Evolutionary conservation across 306 rosid genomes (phyloP), one percentile per base, ranked within the genome.

Genomic region (Myrica gale): DNA sequence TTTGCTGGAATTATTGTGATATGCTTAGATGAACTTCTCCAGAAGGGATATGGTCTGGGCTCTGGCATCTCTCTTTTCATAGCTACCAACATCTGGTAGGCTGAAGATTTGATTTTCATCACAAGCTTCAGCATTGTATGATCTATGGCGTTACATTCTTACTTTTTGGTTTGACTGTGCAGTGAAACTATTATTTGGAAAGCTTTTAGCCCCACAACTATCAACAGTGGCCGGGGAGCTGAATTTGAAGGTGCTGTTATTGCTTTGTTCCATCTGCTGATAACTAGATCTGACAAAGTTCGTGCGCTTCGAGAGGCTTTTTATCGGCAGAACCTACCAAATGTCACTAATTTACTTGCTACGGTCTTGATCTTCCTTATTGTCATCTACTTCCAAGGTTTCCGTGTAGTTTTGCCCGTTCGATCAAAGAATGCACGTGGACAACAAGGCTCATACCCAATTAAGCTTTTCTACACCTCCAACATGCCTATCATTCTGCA

Each of bases 1-100:
- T 89, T 91, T 83, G 95, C 91, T 0, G 95, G 94, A 50, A 91
- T 91, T 65, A 90, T 89, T 79, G 93, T 91, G 69, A 91, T 91
- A 70, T 89, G 92, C 74, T 82, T 91, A 68, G 94, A 91, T 79
- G 92, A 91, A 72, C 94, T 87, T 82, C 91, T 91, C 69, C 94
- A 91, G 79, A 91, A 89, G 77, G 97, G 97, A 68, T 91, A 89
- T 69, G 97, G 92, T 68, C 81, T 91, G 20, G 94, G 92, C 54
- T 89, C 97, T 78, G 92, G 94, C 81, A 89, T 91, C 76, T 89
- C 95, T 44, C 93, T 88, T 1, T 89, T 91, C 90, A 89, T 88
- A 69, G 92, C 92, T 4, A 86, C 92, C 61, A 91, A 89, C 73
- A 89, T 91, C 76, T 89, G 92, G 97, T 89, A 80, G 69, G 86